phyloP scores from a whole-genome alignment of 495 filamentous ascomycete genomes.

The Arthonia radiata region DNA sequence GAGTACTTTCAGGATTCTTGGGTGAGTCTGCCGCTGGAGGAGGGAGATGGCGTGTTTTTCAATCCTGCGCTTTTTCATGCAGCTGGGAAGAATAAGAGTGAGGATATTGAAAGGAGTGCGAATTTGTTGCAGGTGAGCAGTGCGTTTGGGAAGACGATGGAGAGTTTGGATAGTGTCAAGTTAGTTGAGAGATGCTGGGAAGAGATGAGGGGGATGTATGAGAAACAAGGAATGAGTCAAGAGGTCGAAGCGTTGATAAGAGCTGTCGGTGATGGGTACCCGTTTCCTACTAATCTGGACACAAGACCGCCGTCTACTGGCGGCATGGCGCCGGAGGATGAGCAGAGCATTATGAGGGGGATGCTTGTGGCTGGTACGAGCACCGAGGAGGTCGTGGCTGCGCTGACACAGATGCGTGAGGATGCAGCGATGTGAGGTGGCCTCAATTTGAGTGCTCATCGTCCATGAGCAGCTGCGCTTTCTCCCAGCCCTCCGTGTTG shows the following conservation, averaged over 20 bases:
- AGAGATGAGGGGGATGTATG: slow-evolving; percentile 11
- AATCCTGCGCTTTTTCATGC: slow-evolving; percentile 32
- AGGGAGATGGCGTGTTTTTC: slow-evolving; percentile 31
- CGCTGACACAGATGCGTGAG: slow-evolving; percentile 14
- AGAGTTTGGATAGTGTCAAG: slow-evolving; percentile 21
- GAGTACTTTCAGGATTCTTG: slow-evolving; percentile 22
- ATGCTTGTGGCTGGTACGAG: slow-evolving; percentile 18
- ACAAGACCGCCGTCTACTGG: slow-evolving; percentile 19
- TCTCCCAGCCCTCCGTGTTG: too few species aligned
- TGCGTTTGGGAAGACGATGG: slow-evolving; percentile 34
- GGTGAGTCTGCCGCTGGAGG: slow-evolving; percentile 19
- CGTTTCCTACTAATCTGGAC: slow-evolving; percentile 32
- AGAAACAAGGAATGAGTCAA: slow-evolving; percentile 9
- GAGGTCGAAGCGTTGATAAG: slow-evolving; percentile 18
- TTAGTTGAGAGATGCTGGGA: slow-evolving; percentile 21
- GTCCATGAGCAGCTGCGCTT: too few species aligned
- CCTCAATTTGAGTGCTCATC: too few species aligned
- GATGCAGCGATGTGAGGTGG: slow-evolving; percentile 12
- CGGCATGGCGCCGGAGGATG: slow-evolving; percentile 29
- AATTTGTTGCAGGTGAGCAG: slow-evolving; percentile 29
- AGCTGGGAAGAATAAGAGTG: slow-evolving; percentile 24
- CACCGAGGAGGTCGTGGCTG: slow-evolving; percentile 12
- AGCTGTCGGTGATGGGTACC: slow-evolving; percentile 27
- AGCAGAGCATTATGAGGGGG: slow-evolving; percentile 22
- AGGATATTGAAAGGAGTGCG: slow-evolving; percentile 20